Percentiles rank a stretch among this genome's conserved stretches.
These are phyloP conservation scores for Talaromyces atroroseus DNA, from an alignment of 2,329 filamentous ascomycete species.

Conservation along the genomic window DNA sequence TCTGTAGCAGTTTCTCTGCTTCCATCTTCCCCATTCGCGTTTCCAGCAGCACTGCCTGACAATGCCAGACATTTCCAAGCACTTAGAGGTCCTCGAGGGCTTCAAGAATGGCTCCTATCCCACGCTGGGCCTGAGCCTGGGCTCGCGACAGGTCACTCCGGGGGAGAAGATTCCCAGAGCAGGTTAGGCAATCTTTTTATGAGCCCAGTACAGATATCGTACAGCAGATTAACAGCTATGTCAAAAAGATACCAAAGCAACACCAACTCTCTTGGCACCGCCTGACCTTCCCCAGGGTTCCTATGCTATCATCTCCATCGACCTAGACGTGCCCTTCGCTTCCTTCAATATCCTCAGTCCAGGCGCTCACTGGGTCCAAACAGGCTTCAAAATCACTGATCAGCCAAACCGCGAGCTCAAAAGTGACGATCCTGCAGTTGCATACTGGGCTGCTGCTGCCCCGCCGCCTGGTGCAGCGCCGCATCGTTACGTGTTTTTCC, in stretches of 20 bases:
- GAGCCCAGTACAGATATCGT: neutral
- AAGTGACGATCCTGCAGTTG: neutral
- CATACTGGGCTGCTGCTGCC: neutral
- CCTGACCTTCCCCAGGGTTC: neutral
- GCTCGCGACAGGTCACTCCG: constrained; percentile 3
- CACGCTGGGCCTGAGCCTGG: constrained; percentile 1
- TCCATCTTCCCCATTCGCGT: too few species aligned
- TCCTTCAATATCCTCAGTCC: constrained; percentile 40
- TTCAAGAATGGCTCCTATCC: constrained; percentile 4
- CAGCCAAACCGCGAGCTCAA: neutral
- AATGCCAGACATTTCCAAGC: constrained; percentile 10
- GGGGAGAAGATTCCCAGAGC: constrained; percentile 1
- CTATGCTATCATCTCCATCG: constrained; percentile 24
- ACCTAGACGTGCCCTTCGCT: constrained; percentile 45
- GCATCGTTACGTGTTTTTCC: constrained; percentile 10
- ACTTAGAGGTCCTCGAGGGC: neutral
- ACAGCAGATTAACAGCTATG: neutral
- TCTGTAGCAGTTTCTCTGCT: too few species aligned
- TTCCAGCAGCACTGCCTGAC: neutral
- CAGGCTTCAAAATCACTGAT: constrained; percentile 24
- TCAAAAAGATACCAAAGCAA: constrained; percentile 2
- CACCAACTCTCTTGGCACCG: constrained; percentile 5
- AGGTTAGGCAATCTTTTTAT: neutral
- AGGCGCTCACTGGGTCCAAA: constrained; percentile 46
- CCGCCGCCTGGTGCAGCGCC: constrained; percentile 7